A percentile compares a stretch with the other conserved stretches of the same genome.
phyloP scores from a whole-genome alignment of 495 filamentous ascomycete genomes.

The Pyrenula massariospora region DNA sequence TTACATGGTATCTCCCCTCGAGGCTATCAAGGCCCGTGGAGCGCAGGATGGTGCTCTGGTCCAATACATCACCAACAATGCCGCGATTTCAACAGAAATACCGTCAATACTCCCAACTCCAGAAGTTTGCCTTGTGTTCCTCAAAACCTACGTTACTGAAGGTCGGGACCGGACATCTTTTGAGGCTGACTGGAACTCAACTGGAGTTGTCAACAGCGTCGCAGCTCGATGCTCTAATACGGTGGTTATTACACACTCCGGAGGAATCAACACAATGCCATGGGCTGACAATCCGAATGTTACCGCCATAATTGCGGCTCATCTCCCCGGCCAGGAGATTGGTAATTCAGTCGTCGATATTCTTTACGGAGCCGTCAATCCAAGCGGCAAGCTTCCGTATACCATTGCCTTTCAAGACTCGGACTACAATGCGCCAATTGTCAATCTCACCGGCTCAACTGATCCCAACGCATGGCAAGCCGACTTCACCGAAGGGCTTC shows the following conservation, averaged over 20 bases:
- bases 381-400: constrained; percentile 59
- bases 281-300: constrained; percentile 52
- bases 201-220: constrained; percentile 43
- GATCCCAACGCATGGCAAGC: constrained; percentile 34
- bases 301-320: constrained; percentile 48
- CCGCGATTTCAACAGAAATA: constrained; percentile 14
- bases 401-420: constrained; percentile 52
- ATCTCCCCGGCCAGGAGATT: constrained; percentile 50
- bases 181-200: constrained; percentile 37
- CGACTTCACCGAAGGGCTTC: constrained; percentile 54
- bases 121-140: constrained; percentile 51
- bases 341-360: constrained; percentile 44
- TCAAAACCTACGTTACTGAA: constrained; percentile 44
- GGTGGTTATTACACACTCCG: constrained; percentile 50
- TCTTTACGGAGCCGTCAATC: constrained; percentile 47
- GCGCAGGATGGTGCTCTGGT: constrained; percentile 32
- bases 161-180: constrained; percentile 41
- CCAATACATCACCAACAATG: constrained; percentile 28
- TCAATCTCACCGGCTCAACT: constrained; percentile 20
- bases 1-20: constrained; percentile 41
- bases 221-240: constrained; percentile 46
- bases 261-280: constrained; percentile 44
- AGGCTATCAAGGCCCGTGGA: constrained; percentile 46
- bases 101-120: constrained; percentile 38
- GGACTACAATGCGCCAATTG: constrained; percentile 57